Evolutionary conservation across 2,329 filamentous ascomycete species (phyloP), one percentile per base, ranked within the genome.

Genomic region (Penicillium sp.): DNA sequence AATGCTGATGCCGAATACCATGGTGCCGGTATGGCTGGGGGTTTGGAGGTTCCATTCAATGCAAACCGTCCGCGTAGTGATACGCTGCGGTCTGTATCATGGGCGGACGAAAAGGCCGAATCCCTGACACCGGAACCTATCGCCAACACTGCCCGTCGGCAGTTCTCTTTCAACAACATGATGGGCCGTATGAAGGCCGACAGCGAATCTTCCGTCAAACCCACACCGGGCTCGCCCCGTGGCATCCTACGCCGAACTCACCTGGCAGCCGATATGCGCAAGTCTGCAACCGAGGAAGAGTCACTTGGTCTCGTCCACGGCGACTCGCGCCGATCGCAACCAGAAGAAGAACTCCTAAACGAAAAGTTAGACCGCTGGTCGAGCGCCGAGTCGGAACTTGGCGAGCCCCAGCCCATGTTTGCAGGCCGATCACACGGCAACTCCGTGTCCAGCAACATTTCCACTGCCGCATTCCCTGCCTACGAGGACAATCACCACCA

Each of bases 151-250:
- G 80, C 85, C 10, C 79, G 75, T 57, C 79, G 91, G 53, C 88
- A 95, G 64, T 98, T 97, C 71, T 94, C 87, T 17, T 97, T 97
- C 75, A 85, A 90, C 57, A 88, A 86, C 57, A 82, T 95, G 45
- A 93, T 96, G 68, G 73, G 74, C 53, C 78, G 83, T 60, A 57
- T 59, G 34, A 65, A 63, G 52, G 47, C 62, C 24, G 51, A 53
- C 37, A 53, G 55, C 37, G 53, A 64, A 28, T 47, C 59, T 32
- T 59, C 59, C 9, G 38, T 55, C 31, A 60, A 49, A 45, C 48
- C 54, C 24, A 40, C 44, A 34, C 49, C 50, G 12, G 63, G 55
- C 28, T 64, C 62, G 57, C 64, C 65, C 63, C 67, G 59, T 64
- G 53, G 67, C 64, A 57, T 67, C 57, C 48, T 70, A 65, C 51